phyloP scores from a whole-genome alignment of 352 stramenopile species.

The Phytophthora kernoviae region DNA sequence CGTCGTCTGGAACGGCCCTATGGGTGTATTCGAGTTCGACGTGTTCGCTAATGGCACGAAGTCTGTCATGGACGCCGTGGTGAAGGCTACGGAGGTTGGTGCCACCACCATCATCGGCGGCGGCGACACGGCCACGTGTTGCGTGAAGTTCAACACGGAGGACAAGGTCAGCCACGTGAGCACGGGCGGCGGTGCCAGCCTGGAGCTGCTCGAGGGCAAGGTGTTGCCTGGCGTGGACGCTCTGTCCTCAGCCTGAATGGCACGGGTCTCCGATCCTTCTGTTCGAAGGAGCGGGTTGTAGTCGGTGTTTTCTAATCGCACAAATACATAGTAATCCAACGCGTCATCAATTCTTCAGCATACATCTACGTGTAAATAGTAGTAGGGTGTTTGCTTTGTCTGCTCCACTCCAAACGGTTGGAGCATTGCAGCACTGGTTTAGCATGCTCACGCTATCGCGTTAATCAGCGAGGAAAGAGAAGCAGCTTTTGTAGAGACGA shows the following conservation, averaged over 20 bases:
- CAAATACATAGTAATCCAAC: conserved; percentile 29
- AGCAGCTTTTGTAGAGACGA: neutral
- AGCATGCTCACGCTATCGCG: too few relatives aligned
- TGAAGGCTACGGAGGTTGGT: conserved; percentile 93
- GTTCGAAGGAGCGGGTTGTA: conserved; percentile 30
- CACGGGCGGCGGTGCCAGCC: conserved; percentile 95
- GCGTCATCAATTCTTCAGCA: neutral
- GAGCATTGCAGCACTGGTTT: too few relatives aligned
- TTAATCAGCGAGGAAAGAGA: neutral
- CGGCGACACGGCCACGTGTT: conserved; percentile 95
- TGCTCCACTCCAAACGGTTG: too few relatives aligned
- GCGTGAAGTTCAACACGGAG: conserved; percentile 88
- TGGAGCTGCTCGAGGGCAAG: conserved; percentile 98
- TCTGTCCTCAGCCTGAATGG: conserved; percentile 77
- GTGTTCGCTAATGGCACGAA: conserved; percentile 96
- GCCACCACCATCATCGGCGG: conserved; percentile 98
- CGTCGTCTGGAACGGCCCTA: conserved; percentile 99
- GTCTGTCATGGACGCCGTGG: conserved; percentile 95
- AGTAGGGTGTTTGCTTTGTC: neutral
- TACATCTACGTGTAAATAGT: neutral
- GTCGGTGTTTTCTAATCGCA: conserved; percentile 33
- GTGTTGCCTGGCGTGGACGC: conserved; percentile 98
- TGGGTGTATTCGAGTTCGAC: conserved; percentile 99
- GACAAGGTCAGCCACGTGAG: conserved; percentile 91
- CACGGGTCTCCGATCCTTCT: conserved; percentile 20